Conservation (phyloP, 176 grass and related monocot species). For the Elaeis guineensis region DNA sequence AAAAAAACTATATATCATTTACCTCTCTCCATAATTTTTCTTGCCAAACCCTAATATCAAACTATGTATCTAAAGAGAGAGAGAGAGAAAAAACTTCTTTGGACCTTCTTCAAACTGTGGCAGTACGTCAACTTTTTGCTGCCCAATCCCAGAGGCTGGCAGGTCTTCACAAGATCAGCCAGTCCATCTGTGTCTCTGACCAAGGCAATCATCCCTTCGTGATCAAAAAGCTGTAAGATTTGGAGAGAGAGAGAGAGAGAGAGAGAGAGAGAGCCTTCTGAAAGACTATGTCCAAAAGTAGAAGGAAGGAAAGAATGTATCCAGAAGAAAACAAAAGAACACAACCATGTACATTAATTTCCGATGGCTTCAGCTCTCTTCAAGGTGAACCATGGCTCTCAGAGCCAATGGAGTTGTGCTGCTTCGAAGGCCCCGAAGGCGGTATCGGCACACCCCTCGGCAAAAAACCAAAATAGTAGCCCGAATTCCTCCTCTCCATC, state of each 20-base stretch:
- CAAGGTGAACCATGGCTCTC: slow-evolving; percentile 34
- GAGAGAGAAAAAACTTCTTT: neutral
- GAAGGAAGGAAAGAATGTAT: slow-evolving; percentile 10
- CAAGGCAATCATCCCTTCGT: slow-evolving; percentile 11
- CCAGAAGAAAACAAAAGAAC: slow-evolving; percentile 22
- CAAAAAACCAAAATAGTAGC: slow-evolving; percentile 55
- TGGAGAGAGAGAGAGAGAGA: slow-evolving; percentile 1
- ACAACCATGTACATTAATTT: slow-evolving; percentile 9
- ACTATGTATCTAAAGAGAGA: neutral
- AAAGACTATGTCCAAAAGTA: slow-evolving; percentile 17
- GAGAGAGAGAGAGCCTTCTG: slow-evolving; percentile 12
- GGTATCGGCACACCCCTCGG: slow-evolving; percentile 37
- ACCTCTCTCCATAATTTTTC: too few species aligned
- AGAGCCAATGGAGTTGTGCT: slow-evolving; percentile 78
- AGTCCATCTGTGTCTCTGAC: slow-evolving; percentile 6
- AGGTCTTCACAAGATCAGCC: neutral
- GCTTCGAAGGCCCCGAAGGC: slow-evolving; percentile 59
- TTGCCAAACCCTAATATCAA: too few species aligned
- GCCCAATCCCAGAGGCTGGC: neutral
- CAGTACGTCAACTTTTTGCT: slow-evolving; percentile 25
- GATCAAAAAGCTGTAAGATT: slow-evolving; percentile 10
- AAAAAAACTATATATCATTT: too few species aligned
- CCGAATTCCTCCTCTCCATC: slow-evolving; percentile 25
- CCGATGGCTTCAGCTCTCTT: slow-evolving; percentile 9
- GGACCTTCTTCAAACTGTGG: slow-evolving; percentile 13